Percentiles rank a stretch among this genome's conserved stretches.
phyloP scores from a whole-genome alignment of 2,329 filamentous ascomycete species.

The Phialophora verrucosa region DNA sequence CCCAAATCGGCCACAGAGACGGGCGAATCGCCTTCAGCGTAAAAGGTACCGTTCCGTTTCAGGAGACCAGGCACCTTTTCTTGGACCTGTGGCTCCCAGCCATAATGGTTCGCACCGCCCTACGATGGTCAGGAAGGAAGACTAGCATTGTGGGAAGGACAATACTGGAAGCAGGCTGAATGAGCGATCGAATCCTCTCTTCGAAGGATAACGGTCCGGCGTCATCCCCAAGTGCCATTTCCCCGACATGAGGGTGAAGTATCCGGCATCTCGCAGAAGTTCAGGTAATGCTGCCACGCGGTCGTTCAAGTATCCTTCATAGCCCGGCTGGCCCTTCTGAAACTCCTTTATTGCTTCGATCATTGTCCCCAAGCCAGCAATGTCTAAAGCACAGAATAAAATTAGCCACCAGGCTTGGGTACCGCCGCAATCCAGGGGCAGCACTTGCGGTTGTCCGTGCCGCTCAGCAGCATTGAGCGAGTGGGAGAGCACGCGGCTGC shows the following conservation, averaged over 20 bases:
- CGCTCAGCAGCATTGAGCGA: slow-evolving; percentile 45
- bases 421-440: background rate
- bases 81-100: slow-evolving; percentile 42
- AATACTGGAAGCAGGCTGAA: slow-evolving; percentile 40
- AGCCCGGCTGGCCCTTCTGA: slow-evolving; percentile 41
- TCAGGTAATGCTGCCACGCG: slow-evolving; percentile 46
- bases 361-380: slow-evolving; percentile 45
- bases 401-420: slow-evolving; percentile 27
- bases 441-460: slow-evolving; percentile 40
- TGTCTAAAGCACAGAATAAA: slow-evolving; percentile 35
- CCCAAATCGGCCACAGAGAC: slow-evolving; percentile 19
- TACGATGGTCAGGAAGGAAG: slow-evolving; percentile 3
- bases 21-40: slow-evolving; percentile 24
- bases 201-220: slow-evolving; percentile 40
- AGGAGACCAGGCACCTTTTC: slow-evolving; percentile 25
- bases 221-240: slow-evolving; percentile 48
- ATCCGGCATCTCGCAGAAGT: slow-evolving; percentile 45
- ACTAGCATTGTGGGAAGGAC: background rate
- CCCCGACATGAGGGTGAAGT: slow-evolving; percentile 46
- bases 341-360: slow-evolving; percentile 40
- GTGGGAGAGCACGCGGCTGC: slow-evolving; percentile 46
- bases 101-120: slow-evolving; percentile 45
- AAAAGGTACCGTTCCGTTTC: slow-evolving; percentile 20
- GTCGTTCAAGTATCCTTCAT: slow-evolving; percentile 39
- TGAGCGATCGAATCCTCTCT: slow-evolving; percentile 43